A percentile compares a stretch with the other conserved stretches of the same genome.
phyloP scores from a whole-genome alignment of 768 basidiomycete species.

The Boletus vinaceobasis region DNA sequence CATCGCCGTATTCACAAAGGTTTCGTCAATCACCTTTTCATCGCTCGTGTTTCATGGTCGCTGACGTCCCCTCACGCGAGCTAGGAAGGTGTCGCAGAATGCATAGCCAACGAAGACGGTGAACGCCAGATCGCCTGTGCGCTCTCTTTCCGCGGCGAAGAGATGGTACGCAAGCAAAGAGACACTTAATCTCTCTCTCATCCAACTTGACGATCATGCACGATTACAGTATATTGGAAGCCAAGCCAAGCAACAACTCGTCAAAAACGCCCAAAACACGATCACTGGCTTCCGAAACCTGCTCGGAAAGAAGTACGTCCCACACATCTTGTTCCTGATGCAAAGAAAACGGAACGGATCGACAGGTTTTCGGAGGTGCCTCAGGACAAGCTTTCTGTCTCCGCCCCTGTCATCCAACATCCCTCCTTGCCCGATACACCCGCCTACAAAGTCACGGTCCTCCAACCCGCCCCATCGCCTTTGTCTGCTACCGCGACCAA shows the following conservation, averaged over 20 bases:
- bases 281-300: conserved; percentile 94
- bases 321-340: background rate
- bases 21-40: conserved; percentile 36
- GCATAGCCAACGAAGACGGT: conserved; percentile 97
- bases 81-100: conserved; percentile 88
- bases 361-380: conserved; percentile 73
- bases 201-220: conserved; percentile 1
- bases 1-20: conserved; percentile 94
- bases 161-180: conserved; percentile 60
- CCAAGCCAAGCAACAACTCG: conserved; percentile 89
- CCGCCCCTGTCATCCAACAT: conserved; percentile 75
- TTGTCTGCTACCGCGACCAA: conserved; percentile 52
- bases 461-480: conserved; percentile 74
- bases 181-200: background rate
- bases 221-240: conserved; percentile 85
- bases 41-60: background rate
- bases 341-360: background rate
- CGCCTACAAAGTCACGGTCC: conserved; percentile 80
- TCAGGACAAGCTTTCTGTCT: conserved; percentile 46
- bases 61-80: background rate
- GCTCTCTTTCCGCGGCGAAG: conserved; percentile 86
- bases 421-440: conserved; percentile 67
- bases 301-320: conserved; percentile 80
- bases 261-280: conserved; percentile 92
- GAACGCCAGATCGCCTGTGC: conserved; percentile 97